Evolutionary conservation across 2,329 filamentous ascomycete genomes (phyloP), one percentile per base, ranked within the genome.

Genomic region (Scedosporium boydii): DNA sequence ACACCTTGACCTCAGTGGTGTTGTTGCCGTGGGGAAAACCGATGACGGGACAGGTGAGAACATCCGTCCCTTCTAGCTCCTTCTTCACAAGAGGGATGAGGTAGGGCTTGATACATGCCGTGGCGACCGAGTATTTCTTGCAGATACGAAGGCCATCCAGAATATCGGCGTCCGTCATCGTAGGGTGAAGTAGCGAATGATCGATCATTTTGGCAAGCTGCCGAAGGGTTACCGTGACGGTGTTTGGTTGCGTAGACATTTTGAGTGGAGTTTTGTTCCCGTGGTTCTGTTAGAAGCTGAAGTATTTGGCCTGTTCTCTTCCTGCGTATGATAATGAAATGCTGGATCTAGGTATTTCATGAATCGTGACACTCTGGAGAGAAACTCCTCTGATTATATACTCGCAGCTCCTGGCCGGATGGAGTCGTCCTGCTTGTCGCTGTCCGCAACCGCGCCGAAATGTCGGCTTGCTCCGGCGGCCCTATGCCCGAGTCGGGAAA

Each of bases 1-100:
- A 70, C 1, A 83, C 77, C 67, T 87, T 87, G 64, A 80, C 76
- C 12, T 73, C 70, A 0, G 78, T 80, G 0, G 79, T 84, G 66
- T 77, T 80, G 69, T 80, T 85, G 2, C 84, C 83, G 67, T 85
- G 80, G 0, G 85, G 84, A 66, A 87, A 87, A 27, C 83, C 83
- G 64, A 87, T 78, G 41, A 86, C 84, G 1, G 83, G 75, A 66
- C 83, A 87, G 34, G 86, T 69, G 2, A 74, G 67, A 4, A 86
- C 84, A 55, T 72, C 72, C 2, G 75, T 75, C 6, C 77, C 81
- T 18, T 75, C 73, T 0, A 87, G 80, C 1, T 76, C 71, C 38
- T 76, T 65, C 23, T 72, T 74, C 3, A 82, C 83, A 5, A 79
- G 69, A 0, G 80, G 74, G 3, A 86, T 78, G 9, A 71, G 68